phyloP scores from a whole-genome alignment of 2,329 filamentous ascomycete species.

The Paecilomyces variotii region DNA sequence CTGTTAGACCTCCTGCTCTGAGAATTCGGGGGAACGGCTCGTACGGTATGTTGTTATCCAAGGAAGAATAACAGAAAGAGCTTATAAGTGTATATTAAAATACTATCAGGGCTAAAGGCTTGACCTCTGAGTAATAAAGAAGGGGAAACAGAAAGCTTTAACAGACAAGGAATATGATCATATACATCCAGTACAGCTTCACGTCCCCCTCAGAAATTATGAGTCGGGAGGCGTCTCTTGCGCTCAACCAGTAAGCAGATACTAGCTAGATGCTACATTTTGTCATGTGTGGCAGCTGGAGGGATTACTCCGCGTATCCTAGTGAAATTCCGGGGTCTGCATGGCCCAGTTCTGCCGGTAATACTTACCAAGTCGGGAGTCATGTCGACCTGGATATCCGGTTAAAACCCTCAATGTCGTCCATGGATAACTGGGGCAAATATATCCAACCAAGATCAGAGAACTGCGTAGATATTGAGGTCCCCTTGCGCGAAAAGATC shows the following conservation, averaged over 20 bases:
- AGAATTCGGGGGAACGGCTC: slow-evolving; percentile 8
- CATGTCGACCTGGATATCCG: background rate
- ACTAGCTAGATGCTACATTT: background rate
- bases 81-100: background rate
- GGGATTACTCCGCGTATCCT: background rate
- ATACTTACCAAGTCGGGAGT: background rate
- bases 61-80: background rate
- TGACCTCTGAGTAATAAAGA: background rate
- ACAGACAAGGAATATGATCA: background rate
- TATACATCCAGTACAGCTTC: background rate
- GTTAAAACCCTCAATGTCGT: background rate
- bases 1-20: slow-evolving; percentile 12
- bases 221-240: background rate
- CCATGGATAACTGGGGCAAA: background rate
- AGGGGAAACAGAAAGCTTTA: background rate
- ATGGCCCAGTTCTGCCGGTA: background rate
- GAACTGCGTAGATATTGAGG: background rate
- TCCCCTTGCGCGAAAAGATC: background rate
- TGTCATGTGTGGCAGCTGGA: background rate
- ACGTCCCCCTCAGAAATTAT: background rate
- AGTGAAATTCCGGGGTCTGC: background rate
- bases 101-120: background rate
- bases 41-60: background rate
- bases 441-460: background rate
- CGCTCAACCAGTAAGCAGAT: background rate